These are phyloP conservation scores for Diutina siamensis DNA, from an alignment of 1,139 yeast genomes.

Conservation along the genomic window DNA sequence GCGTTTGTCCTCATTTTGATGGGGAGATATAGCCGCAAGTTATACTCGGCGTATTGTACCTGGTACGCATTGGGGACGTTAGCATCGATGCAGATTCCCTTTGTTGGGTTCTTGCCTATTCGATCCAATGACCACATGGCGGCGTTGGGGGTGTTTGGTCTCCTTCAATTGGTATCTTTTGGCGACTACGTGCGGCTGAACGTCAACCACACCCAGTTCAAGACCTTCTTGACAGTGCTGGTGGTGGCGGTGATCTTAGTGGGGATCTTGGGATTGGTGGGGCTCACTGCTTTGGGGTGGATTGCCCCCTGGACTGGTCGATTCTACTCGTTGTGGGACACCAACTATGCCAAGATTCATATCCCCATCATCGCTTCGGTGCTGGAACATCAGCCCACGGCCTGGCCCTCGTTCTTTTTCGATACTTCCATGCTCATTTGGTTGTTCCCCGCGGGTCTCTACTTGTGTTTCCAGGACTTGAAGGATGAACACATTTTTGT, in stretches of 20 bases:
- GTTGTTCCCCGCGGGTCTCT: slow-evolving; percentile 98
- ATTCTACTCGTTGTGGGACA: slow-evolving; percentile 97
- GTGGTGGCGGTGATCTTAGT: slow-evolving; percentile 41
- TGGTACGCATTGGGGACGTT: slow-evolving; percentile 96
- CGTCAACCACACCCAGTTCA: slow-evolving; percentile 67
- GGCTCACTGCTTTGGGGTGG: slow-evolving; percentile 79
- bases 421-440: slow-evolving; percentile 89
- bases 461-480: slow-evolving; percentile 79
- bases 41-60: slow-evolving; percentile 87
- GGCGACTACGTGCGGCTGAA: slow-evolving; percentile 73
- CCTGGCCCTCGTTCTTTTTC: slow-evolving; percentile 97
- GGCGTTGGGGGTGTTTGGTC: slow-evolving; percentile 93
- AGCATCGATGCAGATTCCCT: slow-evolving; percentile 98
- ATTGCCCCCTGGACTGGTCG: slow-evolving; percentile 99
- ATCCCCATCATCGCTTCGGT: slow-evolving; percentile 98
- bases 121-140: slow-evolving; percentile 98
- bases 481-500: slow-evolving; percentile 88
- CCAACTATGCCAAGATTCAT: slow-evolving; percentile 93
- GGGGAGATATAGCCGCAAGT: slow-evolving; percentile 83
- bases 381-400: slow-evolving; percentile 98
- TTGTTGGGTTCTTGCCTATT: slow-evolving; percentile 94
- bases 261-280: slow-evolving; percentile 64
- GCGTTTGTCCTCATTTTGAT: slow-evolving; percentile 80
- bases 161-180: slow-evolving; percentile 80
- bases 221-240: slow-evolving; percentile 54